Base-by-base conservation (phyloP, 208 protist genomes). In the Wallacemonas rigidus region DNA sequence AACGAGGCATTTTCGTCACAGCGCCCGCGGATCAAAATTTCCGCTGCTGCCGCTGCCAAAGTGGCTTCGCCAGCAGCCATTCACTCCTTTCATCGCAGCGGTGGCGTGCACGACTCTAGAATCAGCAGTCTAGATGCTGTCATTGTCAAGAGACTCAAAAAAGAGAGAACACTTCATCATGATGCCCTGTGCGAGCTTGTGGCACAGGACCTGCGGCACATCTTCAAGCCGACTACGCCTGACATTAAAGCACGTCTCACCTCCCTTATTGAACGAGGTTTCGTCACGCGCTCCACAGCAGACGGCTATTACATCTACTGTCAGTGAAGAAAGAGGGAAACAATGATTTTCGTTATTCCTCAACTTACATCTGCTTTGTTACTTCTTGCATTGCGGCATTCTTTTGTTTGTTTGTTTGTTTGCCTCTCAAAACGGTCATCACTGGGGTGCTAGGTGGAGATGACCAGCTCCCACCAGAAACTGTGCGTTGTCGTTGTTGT, bases 91-190 rank as follows among this genome's bases (percentile, higher is more conserved):
- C 60, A 41, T 4, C 60, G 43, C 43, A 26, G 36, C 8, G 60
- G 12, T 44, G 60, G 40, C 1, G 57, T 77, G 51, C 77, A 88
- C 11, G 71, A 68, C 12, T 65, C 75, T 40, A 67, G 75, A 58
- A 79, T 77, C 8, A 76, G 78, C 47, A 85, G 76, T 65, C 55
- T 93, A 35, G 87, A 95, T 58, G 78, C 85, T n/a, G 83, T 60
- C 17, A 86, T 94, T 69, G 76, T 93, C 1, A 86, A 86, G 44
- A 64, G 88, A 15, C 74, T 95, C 54, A 95, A 95, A 54, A 75
- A 65, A 15, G 67, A 82, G n/a, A 83, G 82, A 48, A 81, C 63
- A n/a, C 61, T 90, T 40, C 75, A 78, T 17, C 84, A 91, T 69
- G 63, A 80, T 17, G 71, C 72, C 62, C 71, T 96, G n/a, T 93